Evolutionary conservation across 768 basidiomycete species (phyloP).

Genomic region (Ramaria sp.): DNA sequence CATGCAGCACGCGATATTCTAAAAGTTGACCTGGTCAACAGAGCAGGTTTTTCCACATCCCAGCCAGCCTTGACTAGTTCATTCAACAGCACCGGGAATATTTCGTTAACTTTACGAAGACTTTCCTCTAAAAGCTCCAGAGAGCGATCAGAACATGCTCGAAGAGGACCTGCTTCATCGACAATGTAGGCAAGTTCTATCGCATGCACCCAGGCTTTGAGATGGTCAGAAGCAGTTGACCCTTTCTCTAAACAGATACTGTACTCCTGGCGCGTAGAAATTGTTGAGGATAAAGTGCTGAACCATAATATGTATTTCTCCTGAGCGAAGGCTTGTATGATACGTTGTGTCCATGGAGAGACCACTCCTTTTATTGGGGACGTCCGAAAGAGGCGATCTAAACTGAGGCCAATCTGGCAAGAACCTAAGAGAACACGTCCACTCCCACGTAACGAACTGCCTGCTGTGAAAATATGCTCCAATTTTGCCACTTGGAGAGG

Average conservation of each 20-base stretch:
- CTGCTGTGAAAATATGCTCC: slow-evolving; percentile 35
- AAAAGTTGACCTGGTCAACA: not conserved
- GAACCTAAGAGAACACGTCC: slow-evolving; percentile 28
- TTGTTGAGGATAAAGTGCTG: slow-evolving; percentile 14
- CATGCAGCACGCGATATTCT: not conserved
- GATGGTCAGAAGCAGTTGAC: slow-evolving; percentile 34
- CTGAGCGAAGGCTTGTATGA: slow-evolving; percentile 29
- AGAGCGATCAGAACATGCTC: not conserved
- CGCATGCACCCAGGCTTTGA: slow-evolving; percentile 41
- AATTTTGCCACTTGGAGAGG: slow-evolving; percentile 29
- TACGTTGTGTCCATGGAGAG: slow-evolving; percentile 12
- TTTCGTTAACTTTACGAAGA: not conserved
- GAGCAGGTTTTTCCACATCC: not conserved
- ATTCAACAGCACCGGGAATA: not conserved
- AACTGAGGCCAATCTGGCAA: slow-evolving; percentile 40
- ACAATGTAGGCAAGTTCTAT: slow-evolving; percentile 4
- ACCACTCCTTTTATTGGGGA: slow-evolving; percentile 8
- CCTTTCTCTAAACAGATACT: slow-evolving; percentile 35
- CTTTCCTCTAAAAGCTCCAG: not conserved
- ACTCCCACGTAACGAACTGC: slow-evolving; percentile 26
- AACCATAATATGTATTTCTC: slow-evolving; percentile 49
- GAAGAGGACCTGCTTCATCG: not conserved
- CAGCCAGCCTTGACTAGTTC: not conserved
- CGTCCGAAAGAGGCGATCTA: slow-evolving; percentile 23
- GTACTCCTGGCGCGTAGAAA: slow-evolving; percentile 26